phyloP scores from a whole-genome alignment of 2,329 filamentous ascomycete genomes.

The Alternaria atra region DNA sequence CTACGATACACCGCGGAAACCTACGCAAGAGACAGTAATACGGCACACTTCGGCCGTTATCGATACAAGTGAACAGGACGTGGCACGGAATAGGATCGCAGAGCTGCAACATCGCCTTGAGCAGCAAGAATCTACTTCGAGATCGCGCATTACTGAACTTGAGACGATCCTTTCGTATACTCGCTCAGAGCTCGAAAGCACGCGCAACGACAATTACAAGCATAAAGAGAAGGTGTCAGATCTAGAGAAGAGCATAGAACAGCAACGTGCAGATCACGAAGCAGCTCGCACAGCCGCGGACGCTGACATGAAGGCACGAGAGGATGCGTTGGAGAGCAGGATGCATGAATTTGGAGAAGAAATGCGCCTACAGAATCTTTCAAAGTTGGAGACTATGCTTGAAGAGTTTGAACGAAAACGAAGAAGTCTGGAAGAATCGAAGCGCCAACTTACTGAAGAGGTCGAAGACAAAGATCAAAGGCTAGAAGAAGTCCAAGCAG shows the following conservation, averaged over 20 bases:
- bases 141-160: slow-evolving; percentile 45
- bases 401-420: slow-evolving; percentile 22
- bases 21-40: slow-evolving; percentile 48
- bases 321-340: slow-evolving; percentile 31
- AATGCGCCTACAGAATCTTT: slow-evolving; percentile 34
- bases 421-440: slow-evolving; percentile 8
- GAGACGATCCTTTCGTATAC: slow-evolving; percentile 48
- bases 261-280: slow-evolving; percentile 22
- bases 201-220: slow-evolving; percentile 41
- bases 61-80: slow-evolving; percentile 20
- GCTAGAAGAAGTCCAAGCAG: slow-evolving; percentile 13
- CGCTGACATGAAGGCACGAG: slow-evolving; percentile 26
- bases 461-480: slow-evolving; percentile 5
- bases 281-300: slow-evolving; percentile 15
- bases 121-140: slow-evolving; percentile 39
- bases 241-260: slow-evolving; percentile 28
- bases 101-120: slow-evolving; percentile 38
- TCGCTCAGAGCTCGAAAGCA: slow-evolving; percentile 41
- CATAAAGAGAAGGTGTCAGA: slow-evolving; percentile 35
- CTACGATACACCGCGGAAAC: slow-evolving; percentile 48
- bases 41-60: slow-evolving; percentile 35
- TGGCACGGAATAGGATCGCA: slow-evolving; percentile 28
- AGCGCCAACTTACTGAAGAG: slow-evolving; percentile 11
- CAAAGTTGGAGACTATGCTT: slow-evolving; percentile 39
- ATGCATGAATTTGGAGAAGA: slow-evolving; percentile 42